These are phyloP conservation scores for Mortierella sp. DNA, from an alignment of 371 early-diverging fungal genomes.

Conservation along the genomic window DNA sequence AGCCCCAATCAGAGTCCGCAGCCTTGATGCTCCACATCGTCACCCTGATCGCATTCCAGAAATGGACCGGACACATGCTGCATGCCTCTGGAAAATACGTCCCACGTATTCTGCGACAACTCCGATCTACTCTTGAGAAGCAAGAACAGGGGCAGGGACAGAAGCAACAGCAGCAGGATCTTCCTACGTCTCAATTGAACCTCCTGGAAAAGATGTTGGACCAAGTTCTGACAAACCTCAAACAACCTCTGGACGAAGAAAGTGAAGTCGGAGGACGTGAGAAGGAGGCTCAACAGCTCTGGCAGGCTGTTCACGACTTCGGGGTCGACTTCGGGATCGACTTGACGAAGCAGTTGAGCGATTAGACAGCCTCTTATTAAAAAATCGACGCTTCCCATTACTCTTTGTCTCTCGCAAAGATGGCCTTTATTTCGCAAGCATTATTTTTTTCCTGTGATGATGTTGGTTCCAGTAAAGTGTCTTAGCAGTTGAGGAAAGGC, in stretches of 20 bases:
- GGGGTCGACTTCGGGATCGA: conserved; percentile 21
- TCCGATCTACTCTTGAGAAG: conserved; percentile 21
- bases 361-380: too few species aligned
- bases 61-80: conserved; percentile 49
- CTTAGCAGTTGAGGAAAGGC: conserved; percentile 65
- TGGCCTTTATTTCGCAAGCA: not conserved
- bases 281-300: conserved; percentile 8
- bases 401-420: not conserved
- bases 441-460: not conserved
- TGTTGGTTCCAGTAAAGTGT: not conserved
- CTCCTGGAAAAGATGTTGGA: conserved; percentile 35
- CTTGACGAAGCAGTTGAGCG: conserved; percentile 9
- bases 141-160: not conserved
- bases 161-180: not conserved
- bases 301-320: conserved; percentile 27
- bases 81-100: conserved; percentile 57
- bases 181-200: conserved; percentile 14
- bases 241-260: conserved; percentile 18
- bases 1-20: conserved; percentile 19
- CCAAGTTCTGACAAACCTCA: conserved; percentile 28
- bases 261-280: not conserved
- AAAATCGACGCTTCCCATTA: not conserved
- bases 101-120: conserved; percentile 48
- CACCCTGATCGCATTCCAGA: conserved; percentile 43
- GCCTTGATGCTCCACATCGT: conserved; percentile 53